Percentiles rank a stretch among this genome's conserved stretches.
Evolutionary conservation across 1,284 basidiomycete genomes (phyloP).

Genomic region (Cerrena zonata): DNA sequence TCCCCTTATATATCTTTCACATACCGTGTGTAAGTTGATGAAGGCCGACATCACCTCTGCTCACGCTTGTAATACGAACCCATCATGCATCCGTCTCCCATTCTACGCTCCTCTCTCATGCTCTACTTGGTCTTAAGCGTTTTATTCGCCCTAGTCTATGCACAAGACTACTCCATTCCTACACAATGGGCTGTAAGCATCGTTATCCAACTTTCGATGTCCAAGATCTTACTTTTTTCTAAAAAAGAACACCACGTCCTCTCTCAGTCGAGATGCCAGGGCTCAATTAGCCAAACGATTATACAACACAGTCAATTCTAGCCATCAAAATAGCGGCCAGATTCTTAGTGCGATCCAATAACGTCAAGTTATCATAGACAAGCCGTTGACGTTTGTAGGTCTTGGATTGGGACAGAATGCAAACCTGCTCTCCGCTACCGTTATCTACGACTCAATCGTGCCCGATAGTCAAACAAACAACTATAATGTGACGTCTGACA

Average conservation of each 20-base stretch:
- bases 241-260: background rate
- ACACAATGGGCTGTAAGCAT: constrained; percentile 1
- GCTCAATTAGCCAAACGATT: background rate
- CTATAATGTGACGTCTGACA: background rate
- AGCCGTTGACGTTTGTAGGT: no score
- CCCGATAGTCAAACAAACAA: background rate
- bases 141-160: background rate
- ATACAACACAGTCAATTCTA: background rate
- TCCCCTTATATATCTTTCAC: no score
- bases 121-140: background rate
- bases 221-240: no score
- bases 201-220: no score
- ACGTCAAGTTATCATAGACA: no score
- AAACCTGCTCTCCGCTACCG: constrained; percentile 5
- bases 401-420: constrained; percentile 5
- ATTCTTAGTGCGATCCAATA: no score
- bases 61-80: no score
- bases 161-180: constrained; percentile 1
- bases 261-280: background rate
- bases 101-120: no score
- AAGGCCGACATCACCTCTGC: no score
- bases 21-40: no score
- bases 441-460: constrained; percentile 5
- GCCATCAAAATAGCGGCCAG: no score
- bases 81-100: no score